Evolutionary conservation across 441 rosid species (phyloP).

Genomic region (Croton laevigatus): DNA sequence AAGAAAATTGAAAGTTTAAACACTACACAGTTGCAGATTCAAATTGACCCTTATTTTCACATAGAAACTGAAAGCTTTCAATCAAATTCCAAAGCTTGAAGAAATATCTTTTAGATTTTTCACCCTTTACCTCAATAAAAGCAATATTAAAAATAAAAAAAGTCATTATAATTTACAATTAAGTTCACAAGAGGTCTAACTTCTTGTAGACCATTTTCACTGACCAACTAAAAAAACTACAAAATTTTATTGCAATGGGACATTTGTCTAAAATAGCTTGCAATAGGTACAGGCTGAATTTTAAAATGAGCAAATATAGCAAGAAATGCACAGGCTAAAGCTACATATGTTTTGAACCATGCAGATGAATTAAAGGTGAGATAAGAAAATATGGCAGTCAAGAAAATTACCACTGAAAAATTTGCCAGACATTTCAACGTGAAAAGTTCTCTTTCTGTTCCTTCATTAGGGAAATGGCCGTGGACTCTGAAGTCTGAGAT

Average conservation of each 20-base stretch:
- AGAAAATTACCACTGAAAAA: slow-evolving; percentile 43
- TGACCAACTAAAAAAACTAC: slow-evolving; percentile 28
- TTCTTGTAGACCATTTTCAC: slow-evolving; percentile 21
- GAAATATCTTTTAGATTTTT: not conserved
- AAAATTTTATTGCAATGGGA: slow-evolving; percentile 28
- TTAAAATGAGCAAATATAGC: slow-evolving; percentile 54
- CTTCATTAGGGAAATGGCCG: slow-evolving; percentile 63
- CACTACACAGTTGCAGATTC: no score
- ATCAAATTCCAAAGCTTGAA: not conserved
- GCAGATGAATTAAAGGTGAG: slow-evolving; percentile 61
- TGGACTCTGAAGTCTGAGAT: slow-evolving; percentile 60
- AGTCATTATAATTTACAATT: slow-evolving; percentile 9
- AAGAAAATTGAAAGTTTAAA: no score
- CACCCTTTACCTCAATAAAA: not conserved
- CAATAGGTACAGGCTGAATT: slow-evolving; percentile 45
- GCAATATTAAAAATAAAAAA: not conserved
- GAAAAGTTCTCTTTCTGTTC: slow-evolving; percentile 63
- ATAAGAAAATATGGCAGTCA: slow-evolving; percentile 58
- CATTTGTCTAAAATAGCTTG: slow-evolving; percentile 30
- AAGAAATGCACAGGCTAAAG: slow-evolving; percentile 56
- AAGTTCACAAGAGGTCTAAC: slow-evolving; percentile 7
- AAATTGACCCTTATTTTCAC: not conserved
- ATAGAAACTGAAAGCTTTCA: not conserved
- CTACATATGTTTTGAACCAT: slow-evolving; percentile 65
- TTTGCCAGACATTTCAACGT: slow-evolving; percentile 55